These are phyloP conservation scores for Craspedostauros australis DNA, from an alignment of 108 stramenopile genomes.

Conservation along the genomic window DNA sequence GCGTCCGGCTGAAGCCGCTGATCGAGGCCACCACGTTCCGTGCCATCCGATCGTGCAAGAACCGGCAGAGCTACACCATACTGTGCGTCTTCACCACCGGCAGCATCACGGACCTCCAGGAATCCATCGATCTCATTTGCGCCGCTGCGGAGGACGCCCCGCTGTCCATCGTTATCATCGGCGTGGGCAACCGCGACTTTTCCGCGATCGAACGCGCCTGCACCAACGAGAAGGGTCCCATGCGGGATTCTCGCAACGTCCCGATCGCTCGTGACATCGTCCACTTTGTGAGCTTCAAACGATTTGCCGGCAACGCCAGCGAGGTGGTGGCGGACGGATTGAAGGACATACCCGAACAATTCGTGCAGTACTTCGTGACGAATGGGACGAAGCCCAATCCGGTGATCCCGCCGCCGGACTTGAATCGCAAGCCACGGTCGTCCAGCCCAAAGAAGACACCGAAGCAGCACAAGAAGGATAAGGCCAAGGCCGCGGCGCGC, in stretches of 20 bases:
- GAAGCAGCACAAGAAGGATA: neutral
- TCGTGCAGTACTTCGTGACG: conserved; percentile 43
- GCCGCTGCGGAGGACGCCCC: conserved; percentile 54
- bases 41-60: conserved; percentile 23
- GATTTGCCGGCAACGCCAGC: conserved; percentile 38
- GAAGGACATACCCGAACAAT: conserved; percentile 55
- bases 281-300: conserved; percentile 62
- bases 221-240: conserved; percentile 19
- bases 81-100: conserved; percentile 88
- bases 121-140: conserved; percentile 48
- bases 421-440: too few species aligned
- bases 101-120: conserved; percentile 62
- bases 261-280: conserved; percentile 67
- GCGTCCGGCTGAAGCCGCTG: conserved; percentile 45
- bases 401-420: conserved; percentile 21
- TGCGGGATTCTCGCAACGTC: conserved; percentile 31
- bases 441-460: neutral
- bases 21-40: conserved; percentile 50
- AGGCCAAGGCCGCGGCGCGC: too few species aligned
- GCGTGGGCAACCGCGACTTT: conserved; percentile 75
- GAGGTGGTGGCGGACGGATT: conserved; percentile 37
- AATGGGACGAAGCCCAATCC: conserved; percentile 40
- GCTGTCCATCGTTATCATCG: conserved; percentile 71
- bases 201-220: conserved; percentile 35
- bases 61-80: conserved; percentile 40